Percentiles rank a stretch among this genome's conserved stretches.
phyloP scores from a whole-genome alignment of 805 yeast species.

The Candida dajiaensis region DNA sequence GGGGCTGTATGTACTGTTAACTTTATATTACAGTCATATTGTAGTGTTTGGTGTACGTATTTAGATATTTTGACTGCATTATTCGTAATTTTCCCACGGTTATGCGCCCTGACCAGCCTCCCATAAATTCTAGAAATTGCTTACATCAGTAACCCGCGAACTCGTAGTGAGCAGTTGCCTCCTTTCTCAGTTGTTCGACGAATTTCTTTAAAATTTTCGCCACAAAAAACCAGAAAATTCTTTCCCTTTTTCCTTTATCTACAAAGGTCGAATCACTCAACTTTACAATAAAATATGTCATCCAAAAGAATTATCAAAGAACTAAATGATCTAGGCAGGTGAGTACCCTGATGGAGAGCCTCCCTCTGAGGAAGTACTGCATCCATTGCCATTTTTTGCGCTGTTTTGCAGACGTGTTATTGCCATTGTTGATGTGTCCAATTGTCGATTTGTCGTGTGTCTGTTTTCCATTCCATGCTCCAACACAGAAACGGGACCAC shows the following conservation, averaged over 20 bases:
- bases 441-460: background rate
- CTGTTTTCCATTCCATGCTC: background rate
- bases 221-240: background rate
- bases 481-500: background rate
- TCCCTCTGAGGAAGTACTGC: background rate
- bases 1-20: no score
- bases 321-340: slow-evolving; percentile 90
- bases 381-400: background rate
- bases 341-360: slow-evolving; percentile 30
- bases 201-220: background rate
- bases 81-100: background rate
- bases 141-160: background rate
- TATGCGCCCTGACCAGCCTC: background rate
- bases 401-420: background rate
- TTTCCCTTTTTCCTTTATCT: background rate
- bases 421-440: background rate
- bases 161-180: background rate
- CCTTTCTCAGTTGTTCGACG: background rate
- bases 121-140: no score
- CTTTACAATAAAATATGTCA: slow-evolving; percentile 35
- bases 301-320: slow-evolving; percentile 94
- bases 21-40: no score
- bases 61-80: no score
- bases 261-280: background rate
- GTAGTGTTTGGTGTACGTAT: no score